Base-by-base conservation (phyloP, 2,329 filamentous ascomycete species). In the Neofusicoccum laricinum region DNA sequence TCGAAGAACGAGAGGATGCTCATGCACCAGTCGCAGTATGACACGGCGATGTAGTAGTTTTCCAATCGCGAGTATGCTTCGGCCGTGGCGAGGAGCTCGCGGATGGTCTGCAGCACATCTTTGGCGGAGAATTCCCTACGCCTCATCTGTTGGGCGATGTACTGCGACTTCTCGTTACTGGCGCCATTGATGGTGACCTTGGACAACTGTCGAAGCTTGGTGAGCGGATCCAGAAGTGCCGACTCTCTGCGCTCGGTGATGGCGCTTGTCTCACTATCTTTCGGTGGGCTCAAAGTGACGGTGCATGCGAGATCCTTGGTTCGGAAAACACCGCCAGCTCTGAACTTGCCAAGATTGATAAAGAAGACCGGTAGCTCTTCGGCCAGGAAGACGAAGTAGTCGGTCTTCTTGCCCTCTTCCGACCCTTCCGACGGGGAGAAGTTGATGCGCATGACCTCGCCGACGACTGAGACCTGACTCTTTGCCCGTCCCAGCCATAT, bases 341-440 rank as follows among this genome's bases (percentile, higher is more conserved):
- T 25, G 32, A 36, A 61, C 34, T 48, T 61, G n/a, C 57, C 45
- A 10, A 61, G 30, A n/a, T 61, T 61, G 30, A 61, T 19, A 30
- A 45, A 61, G 40, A 61, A 48, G 14, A 19, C 34, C 4, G 34
- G 41, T 14, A 61, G 57, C 10, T 49, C 57, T 30, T 61, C 57
- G 21, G 17, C 30, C 12, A 49, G 43, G n/a, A 48, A 38, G 12
- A 61, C 34, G n/a, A 61, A 61, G 30, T 61, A 61, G 17, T 61
- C 41, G 25, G 41, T 49, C 17, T 10, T 4, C n/a, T 19, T 61
- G 6, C 19, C 11, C 7, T 61, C 15, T 8, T 49, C 30, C n/a
- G 5, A 5, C 4, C n/a, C 49, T 15, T 36, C 7, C 11, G 30
- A 6, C 12, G 15, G 6, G 3, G 41, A 46, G 34, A 61, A 61